Base-by-base conservation (phyloP, 805 yeast species). In the Isabelozyma pseudorhagii region DNA sequence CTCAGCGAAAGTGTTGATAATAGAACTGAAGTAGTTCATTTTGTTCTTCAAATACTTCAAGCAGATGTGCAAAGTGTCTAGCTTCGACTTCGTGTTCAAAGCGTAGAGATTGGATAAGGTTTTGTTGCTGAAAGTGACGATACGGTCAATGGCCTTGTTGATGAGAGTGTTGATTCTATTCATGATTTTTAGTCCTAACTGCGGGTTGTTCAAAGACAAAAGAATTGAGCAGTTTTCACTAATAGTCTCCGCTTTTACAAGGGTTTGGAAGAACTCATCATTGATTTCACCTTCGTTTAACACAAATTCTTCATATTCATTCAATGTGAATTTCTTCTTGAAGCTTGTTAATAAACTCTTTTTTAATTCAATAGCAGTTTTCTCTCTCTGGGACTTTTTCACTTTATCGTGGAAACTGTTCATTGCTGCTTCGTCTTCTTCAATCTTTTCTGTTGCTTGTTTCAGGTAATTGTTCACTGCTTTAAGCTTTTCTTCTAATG, bases 161-260 rank as follows among this genome's bases (percentile, higher is more conserved):
- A 87, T 71, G 31, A 82, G 64, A 9, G 66, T 68, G 21, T 79
- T 77, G 68, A 82, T 78, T 56, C 82, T 78, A 9, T 74, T 68
- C 80, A 89, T 81, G 40, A 91, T 80, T 34, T 81, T 79, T 25
- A 78, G 61, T 1, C 96, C 96, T 13, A 87, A 69, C 44, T 74
- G 73, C 14, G 84, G 84, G 57, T 86, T 84, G 34, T 86, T 85
- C 59, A 85, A 77, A 5, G 90, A 81, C 21, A 94, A 74, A 29
- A 94, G 69, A 15, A 84, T 78, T 44, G 87, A 83, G 46, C 96
- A 85, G 50, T 84, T 81, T 34, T 79, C 75, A 60, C 84, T 83
- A 28, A 92, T 85, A 38, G 62, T 59, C 55, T 86, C 83, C 7
- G 89, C 85, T 58, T 83, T 84, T 11, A 71, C 66, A 34, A 92